Conservation (phyloP, 306 rosid species). For the Mucuna pruriens region DNA sequence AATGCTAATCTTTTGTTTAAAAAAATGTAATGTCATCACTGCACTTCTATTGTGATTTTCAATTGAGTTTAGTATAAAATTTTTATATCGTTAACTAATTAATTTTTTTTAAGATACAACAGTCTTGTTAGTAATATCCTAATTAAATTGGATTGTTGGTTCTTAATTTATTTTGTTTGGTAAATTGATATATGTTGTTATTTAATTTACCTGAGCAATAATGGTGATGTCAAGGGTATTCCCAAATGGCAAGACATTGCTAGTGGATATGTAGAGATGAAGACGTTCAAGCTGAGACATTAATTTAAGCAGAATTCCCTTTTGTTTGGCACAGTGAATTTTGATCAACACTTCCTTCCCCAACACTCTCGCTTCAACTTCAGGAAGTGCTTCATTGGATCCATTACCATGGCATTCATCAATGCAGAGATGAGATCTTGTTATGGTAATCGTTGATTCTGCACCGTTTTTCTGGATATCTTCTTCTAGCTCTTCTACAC, state of each 20-base stretch:
- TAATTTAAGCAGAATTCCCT: constrained; percentile 27
- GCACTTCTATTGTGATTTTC: background rate
- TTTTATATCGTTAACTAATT: no score
- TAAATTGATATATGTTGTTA: background rate
- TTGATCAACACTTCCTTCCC: constrained; percentile 36
- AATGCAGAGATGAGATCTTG: constrained; percentile 28
- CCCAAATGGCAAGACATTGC: constrained; percentile 40
- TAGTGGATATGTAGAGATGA: constrained; percentile 28
- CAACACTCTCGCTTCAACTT: constrained; percentile 33
- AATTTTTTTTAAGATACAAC: no score
- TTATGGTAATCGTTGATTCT: constrained; percentile 25
- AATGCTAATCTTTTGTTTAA: no score
- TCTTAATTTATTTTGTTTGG: background rate
- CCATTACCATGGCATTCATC: background rate
- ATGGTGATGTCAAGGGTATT: constrained; percentile 37
- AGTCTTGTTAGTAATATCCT: no score
- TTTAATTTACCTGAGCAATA: constrained; percentile 36
- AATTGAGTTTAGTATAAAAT: no score
- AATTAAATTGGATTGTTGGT: background rate
- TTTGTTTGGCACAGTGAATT: constrained; percentile 24
- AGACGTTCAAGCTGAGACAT: constrained; percentile 31
- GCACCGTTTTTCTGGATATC: constrained; percentile 18
- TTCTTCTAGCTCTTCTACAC: constrained; percentile 33
- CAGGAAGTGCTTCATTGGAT: constrained; percentile 2
- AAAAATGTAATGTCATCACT: no score